Base-by-base conservation (phyloP, 2,329 filamentous ascomycete genomes). In the Colletotrichum eleusines region DNA sequence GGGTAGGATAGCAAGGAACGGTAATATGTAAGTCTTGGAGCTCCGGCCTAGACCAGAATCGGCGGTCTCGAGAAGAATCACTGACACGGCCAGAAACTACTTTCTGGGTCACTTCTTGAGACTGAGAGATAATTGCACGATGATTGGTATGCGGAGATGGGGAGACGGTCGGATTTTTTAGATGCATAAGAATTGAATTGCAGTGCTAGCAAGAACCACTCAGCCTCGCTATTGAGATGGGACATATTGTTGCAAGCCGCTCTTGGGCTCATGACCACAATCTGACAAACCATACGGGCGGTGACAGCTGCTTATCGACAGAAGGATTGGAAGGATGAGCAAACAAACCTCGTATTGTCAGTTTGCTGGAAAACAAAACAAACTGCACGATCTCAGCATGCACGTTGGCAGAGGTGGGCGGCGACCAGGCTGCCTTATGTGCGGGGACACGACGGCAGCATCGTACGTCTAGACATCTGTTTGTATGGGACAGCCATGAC, bases 1-100 rank as follows among this genome's bases (percentile, higher is more conserved):
- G 59, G 58, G 64, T 59, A 59, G 59, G 58, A 53, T 63, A 9
- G 38, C 14, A 48, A 51, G 33, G 53, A 33, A 61, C 51, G 28
- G 68, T 48, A 61, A 38, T 59, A 58, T 71, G 69, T 59, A 71
- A 71, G 58, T 48, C 53, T 63, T 55, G 44, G 69, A 50, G 12
- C 58, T 40, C 44, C 31, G 16, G 23, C 40, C 64, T 1, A 48
- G 26, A 12, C 59, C 58, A 38, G 58, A 38, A 58, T 69, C 64
- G 69, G 58, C 38, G 42, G 46, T 7, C 51, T 46, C 31, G 28
- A n/a, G 46, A 23, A 63, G 38, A 31, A 38, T 31, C 44, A 69
- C 40, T 35, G 26, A 48, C 58, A 54, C 46, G 16, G n/a, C 46
- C 6, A 11, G 46, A 11, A 40, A 54, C 20, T n/a, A 44, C 53